These are phyloP conservation scores for Athelia psychrophila DNA, from an alignment of 1,284 basidiomycete species.

Conservation along the genomic window DNA sequence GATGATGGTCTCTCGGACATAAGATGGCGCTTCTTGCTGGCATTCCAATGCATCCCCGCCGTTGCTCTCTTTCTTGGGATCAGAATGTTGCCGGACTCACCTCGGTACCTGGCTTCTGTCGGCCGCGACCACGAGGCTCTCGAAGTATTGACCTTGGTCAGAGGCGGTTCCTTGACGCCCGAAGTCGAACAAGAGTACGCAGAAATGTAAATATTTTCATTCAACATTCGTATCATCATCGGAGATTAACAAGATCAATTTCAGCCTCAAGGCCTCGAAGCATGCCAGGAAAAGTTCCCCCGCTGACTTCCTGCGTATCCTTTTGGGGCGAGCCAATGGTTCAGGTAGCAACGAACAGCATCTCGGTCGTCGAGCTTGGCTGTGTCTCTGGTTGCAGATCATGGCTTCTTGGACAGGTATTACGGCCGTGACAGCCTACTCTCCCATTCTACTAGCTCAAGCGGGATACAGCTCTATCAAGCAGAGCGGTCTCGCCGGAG, in stretches of 20 bases:
- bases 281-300: conserved; percentile 44
- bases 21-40: conserved; percentile 35
- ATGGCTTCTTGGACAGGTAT: conserved; percentile 45
- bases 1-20: conserved; percentile 36
- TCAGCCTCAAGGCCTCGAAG: background rate
- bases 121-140: background rate
- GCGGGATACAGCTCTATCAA: conserved; percentile 44
- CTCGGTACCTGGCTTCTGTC: conserved; percentile 28
- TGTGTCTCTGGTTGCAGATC: conserved; percentile 49
- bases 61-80: conserved; percentile 33
- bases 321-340: conserved; percentile 6
- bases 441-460: conserved; percentile 45
- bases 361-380: conserved; percentile 43
- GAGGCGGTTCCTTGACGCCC: background rate
- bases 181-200: background rate
- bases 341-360: conserved; percentile 38
- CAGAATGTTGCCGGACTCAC: conserved; percentile 47
- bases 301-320: conserved; percentile 27
- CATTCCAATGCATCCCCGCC: conserved; percentile 46
- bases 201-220: conserved; percentile 1
- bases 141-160: background rate
- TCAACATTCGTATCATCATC: background rate
- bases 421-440: conserved; percentile 49
- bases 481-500: conserved; percentile 43
- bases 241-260: background rate